Evolutionary conservation across 2,329 filamentous ascomycete genomes (phyloP), one percentile per base, ranked within the genome.

Genomic region (Tolypocladium ophioglossoides): DNA sequence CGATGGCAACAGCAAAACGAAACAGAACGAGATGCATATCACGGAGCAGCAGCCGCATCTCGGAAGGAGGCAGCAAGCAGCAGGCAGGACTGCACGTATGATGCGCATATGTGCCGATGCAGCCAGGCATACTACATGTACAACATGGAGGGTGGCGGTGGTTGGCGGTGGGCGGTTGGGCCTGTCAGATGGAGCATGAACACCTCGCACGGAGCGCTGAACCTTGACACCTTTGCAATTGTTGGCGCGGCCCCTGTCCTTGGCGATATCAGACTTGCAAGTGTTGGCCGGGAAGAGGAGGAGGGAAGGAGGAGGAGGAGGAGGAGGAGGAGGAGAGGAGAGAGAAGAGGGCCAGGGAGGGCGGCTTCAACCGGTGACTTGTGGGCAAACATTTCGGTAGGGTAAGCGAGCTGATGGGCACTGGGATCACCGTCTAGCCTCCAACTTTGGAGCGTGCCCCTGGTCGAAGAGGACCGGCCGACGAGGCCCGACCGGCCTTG

Each of bases 71-170:
- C 22, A 50, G 38, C 24, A 34, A 41, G 39, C n/a, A 38, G 39
- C 8, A 40, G 37, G n/a, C 41, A 22, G 11, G 56, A 60, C 63
- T 66, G 67, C 64, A 69, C 44, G 66, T 68, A 69, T 69, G 67
- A 66, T 67, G 60, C 66, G 66, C 67, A 69, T 69, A 68, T 64
- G 59, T 64, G 59, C 63, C 49, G 53, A 51, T 51, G 53, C 53
- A 47, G 39, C 38, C 38, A 32, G 27, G 37, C 46, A 44, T 47
- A 20, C 16, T 24, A 47, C 44, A 59, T n/a, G n/a, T n/a, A n/a
- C 55, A 24, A 32, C 32, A 27, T 24, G 32, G 44, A 27, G 41
- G 38, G 18, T 39, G 38, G 3, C 18, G 46, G 49, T 14, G 35
- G 49, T 38, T 37, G 34, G 48, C 12, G 8, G 41, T n/a, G 14